phyloP scores from a whole-genome alignment of 352 stramenopile genomes.

The Phytophthora niederhauseri region DNA sequence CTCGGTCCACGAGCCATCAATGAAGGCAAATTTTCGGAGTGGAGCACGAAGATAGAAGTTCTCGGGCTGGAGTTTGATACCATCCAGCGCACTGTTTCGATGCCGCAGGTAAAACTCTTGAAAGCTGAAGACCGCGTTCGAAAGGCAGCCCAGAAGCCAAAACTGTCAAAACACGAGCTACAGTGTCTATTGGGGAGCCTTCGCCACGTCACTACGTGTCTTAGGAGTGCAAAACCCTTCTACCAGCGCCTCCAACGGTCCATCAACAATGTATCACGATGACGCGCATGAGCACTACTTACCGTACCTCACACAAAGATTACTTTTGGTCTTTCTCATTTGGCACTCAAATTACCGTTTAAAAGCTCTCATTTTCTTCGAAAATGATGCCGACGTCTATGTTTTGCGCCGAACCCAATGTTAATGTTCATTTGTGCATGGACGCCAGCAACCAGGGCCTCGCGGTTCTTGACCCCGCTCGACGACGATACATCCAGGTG shows the following conservation, averaged over 20 bases:
- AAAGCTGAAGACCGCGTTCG: slow-evolving; percentile 1
- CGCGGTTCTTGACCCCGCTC: neutral
- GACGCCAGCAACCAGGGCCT: neutral
- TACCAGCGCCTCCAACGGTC: neutral
- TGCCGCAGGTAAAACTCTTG: neutral
- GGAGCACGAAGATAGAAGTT: neutral
- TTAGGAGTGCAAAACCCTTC: slow-evolving; percentile 3
- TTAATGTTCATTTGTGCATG: slow-evolving; percentile 5
- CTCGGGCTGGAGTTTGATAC: slow-evolving; percentile 13
- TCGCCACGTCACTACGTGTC: neutral
- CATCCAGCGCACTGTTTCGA: neutral
- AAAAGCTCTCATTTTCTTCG: too few species aligned
- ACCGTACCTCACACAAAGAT: too few species aligned
- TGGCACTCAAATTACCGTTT: too few species aligned
- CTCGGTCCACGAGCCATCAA: too few species aligned
- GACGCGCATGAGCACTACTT: too few species aligned
- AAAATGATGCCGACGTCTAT: too few species aligned
- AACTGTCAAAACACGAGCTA: neutral
- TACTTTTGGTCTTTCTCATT: too few species aligned
- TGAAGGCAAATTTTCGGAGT: too few species aligned
- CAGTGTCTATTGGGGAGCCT: slow-evolving; percentile 6
- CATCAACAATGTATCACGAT: neutral
- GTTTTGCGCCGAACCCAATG: neutral
- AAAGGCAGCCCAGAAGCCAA: neutral
- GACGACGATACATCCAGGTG: neutral